Percentiles rank a stretch among this genome's conserved stretches.
Conservation (phyloP, 2,329 filamentous ascomycete genomes). For the Aspergillus chevalieri region DNA sequence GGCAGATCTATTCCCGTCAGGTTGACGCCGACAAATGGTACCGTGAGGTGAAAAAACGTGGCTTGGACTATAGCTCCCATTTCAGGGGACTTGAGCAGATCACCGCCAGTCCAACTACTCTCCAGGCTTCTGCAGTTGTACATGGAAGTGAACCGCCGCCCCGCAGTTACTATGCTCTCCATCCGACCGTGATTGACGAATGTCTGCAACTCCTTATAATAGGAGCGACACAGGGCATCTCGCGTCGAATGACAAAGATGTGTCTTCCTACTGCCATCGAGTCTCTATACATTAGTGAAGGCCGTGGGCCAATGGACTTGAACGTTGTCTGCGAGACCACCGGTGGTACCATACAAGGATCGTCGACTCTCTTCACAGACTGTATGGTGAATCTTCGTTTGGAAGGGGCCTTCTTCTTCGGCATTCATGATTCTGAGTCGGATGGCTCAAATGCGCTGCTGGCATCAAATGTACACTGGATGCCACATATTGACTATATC, state of each 20-base stretch:
- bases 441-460: neutral
- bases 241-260: conserved; percentile 6
- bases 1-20: neutral
- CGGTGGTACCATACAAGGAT: conserved; percentile 3
- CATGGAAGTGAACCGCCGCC: conserved; percentile 1
- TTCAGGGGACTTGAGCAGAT: neutral
- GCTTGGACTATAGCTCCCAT: neutral
- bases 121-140: conserved; percentile 1
- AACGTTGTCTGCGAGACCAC: conserved; percentile 3
- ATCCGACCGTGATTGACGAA: conserved; percentile 17
- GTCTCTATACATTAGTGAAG: conserved; percentile 12
- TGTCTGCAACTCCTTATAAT: conserved; percentile 16
- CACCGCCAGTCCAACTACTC: neutral
- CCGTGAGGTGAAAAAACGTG: neutral
- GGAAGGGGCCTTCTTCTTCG: conserved; percentile 3
- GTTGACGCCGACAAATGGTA: neutral
- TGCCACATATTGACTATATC: conserved; percentile 7
- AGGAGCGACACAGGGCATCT: conserved; percentile 14
- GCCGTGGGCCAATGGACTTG: conserved; percentile 1
- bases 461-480: conserved; percentile 1
- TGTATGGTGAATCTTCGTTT: too few relatives aligned
- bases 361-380: conserved; percentile 1
- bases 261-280: conserved; percentile 18
- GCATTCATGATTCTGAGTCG: conserved; percentile 4
- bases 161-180: conserved; percentile 12